These are phyloP conservation scores for Neurospora sp. DNA, from an alignment of 495 filamentous ascomycete species.

Conservation along the genomic window DNA sequence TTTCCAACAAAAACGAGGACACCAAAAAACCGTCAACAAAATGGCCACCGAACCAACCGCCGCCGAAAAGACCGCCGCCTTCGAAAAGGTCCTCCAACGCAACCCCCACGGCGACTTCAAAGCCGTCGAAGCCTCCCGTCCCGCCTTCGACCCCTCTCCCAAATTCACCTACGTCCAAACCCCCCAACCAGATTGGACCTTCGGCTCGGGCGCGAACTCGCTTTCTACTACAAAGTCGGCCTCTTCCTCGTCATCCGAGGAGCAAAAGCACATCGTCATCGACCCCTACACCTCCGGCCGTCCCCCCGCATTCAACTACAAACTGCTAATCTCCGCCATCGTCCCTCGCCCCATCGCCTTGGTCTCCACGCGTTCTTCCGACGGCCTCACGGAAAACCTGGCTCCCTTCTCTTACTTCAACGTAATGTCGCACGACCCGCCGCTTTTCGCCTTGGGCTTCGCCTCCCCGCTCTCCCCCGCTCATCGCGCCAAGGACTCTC, in stretches of 20 bases:
- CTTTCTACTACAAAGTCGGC: too few species aligned
- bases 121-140: conserved; percentile 60
- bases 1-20: neutral
- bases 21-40: neutral
- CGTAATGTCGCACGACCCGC: conserved; percentile 80
- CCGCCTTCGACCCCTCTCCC: conserved; percentile 47
- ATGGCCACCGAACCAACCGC: conserved; percentile 20
- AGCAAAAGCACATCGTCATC: conserved; percentile 60
- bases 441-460: conserved; percentile 77
- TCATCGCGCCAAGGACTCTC: conserved; percentile 55
- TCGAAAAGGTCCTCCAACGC: conserved; percentile 43
- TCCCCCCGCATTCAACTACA: conserved; percentile 69
- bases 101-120: conserved; percentile 72
- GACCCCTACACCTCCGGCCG: conserved; percentile 70
- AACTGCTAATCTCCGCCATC: conserved; percentile 79
- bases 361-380: conserved; percentile 38
- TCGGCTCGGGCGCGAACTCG: conserved; percentile 58
- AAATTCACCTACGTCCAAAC: conserved; percentile 59
- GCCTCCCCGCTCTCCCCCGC: conserved; percentile 37
- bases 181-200: conserved; percentile 62
- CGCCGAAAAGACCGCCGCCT: conserved; percentile 16
- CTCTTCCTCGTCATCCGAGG: neutral
- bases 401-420: conserved; percentile 83
- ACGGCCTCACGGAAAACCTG: conserved; percentile 50
- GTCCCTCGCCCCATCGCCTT: conserved; percentile 68